Base-by-base conservation (phyloP, 257 asterid species). In the Ocimum tenuiflorum region DNA sequence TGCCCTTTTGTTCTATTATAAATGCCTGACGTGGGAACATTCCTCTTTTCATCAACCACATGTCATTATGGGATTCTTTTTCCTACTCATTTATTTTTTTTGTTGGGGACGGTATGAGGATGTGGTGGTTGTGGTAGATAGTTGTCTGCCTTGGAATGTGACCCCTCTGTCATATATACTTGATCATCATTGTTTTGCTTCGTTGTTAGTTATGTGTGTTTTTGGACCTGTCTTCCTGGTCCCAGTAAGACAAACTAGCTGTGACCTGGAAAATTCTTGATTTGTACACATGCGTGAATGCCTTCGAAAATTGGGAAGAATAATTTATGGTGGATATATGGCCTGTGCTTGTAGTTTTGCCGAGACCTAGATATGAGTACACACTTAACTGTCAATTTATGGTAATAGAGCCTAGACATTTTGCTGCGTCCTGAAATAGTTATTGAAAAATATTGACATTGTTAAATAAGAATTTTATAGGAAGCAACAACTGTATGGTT, bases 361-460 rank as follows among this genome's bases (percentile, higher is more conserved):
- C 8, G n/a, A 35, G 48, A 8, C 58, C 8, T 23, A 27, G 60
- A 20, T 38, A 53, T 36, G 61, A 52, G 62, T 55, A 23, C 13
- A 14, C 51, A 14, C 13, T 31, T 6, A 38, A 45, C 35, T 20
- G 43, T 13, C 17, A 35, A 19, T 41, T n/a, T 14, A 41, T 17
- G 51, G 52, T 12, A 27, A 33, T 49, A 48, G 49, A 48, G 18
- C 3, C n/a, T 29, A 46, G 54, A 10, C 27, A 23, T 4, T 46
- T 59, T 24, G 45, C 11, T 48, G 59, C 10, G 13, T 50, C 75
- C 54, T 36, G 65, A 57, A 46, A 64, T 70, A 46, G 20, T 23
- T 47, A 35, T 67, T 61, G 20, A 47, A 62, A n/a, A 49, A 14
- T 39, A 12, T 39, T 13, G 47, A 15, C 43, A 15, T 74, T 3